Evolutionary conservation across 2,329 filamentous ascomycete genomes (phyloP), one percentile per base, ranked within the genome.

Genomic region (Volutella citrinella): DNA sequence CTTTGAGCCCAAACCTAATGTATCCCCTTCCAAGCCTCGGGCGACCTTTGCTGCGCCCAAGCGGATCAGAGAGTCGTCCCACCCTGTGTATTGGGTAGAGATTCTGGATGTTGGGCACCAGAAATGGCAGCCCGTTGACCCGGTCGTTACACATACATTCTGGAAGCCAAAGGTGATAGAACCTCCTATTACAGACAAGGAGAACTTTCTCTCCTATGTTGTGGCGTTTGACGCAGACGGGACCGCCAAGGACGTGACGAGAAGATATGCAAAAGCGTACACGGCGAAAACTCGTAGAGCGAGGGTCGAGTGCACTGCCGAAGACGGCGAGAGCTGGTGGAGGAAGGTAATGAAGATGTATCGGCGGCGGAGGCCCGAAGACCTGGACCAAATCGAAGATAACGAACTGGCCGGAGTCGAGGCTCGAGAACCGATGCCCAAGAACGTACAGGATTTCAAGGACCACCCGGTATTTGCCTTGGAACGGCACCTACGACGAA

Each of bases 41-140:
- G 49, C 51, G 23, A 46, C 44, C 17, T 59, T 56, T 52, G 62
- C 55, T 16, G 51, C 46, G 32, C 64, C 55, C 10, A 66, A 63
- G 34, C 63, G 55, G 11, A 74, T 84, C 10, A 73, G 72, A 16
- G 87, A 91, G 53, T 90, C 88, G 1, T 61, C 77, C 0, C 87
- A 83, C 51, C 93, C 93, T 0, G 74, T 97, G 4, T 97, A 89
- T 56, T 98, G 93, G 93, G 83, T 96, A 1, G 93, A 98, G 63
- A 82, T 87, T 5, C 86, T 95, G 45, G 90, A 96, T 44, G 70
- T 80, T 33, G 84, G 85, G 1, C 79, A 88, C 45, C 87, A 96
- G 56, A 95, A 88, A 66, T 98, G 93, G 93, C 78, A 95, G 35
- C 76, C 88, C 0, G 78, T 93, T 22, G 93, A 98, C 56, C 80